These are phyloP conservation scores for Russula emetica DNA, from an alignment of 768 basidiomycete species.

Conservation along the genomic window DNA sequence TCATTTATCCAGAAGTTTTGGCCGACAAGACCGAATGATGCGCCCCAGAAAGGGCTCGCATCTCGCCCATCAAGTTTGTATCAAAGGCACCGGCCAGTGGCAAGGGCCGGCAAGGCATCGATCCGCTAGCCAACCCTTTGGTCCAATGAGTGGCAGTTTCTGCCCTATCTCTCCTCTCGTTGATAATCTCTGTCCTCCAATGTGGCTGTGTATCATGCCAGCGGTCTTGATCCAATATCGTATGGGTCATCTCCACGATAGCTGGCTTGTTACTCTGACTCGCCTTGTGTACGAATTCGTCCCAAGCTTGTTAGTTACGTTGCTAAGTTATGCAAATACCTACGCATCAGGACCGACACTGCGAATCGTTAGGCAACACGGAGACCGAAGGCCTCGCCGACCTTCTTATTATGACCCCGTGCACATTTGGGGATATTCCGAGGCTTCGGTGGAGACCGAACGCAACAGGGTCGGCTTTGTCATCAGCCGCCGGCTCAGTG, in stretches of 20 bases:
- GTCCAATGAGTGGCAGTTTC: too few species aligned
- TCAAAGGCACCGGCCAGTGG: too few species aligned
- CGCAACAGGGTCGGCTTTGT: background rate
- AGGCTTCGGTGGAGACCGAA: background rate
- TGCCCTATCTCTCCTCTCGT: too few species aligned
- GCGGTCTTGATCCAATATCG: background rate
- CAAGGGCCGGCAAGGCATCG: too few species aligned
- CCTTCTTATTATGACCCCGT: background rate
- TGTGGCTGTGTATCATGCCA: background rate
- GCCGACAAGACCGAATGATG: too few species aligned
- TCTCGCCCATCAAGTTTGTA: too few species aligned
- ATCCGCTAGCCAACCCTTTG: background rate
- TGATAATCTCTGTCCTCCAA: too few species aligned
- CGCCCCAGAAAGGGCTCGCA: too few species aligned
- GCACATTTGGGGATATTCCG: background rate
- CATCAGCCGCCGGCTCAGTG: background rate
- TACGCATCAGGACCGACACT: background rate
- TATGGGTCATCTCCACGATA: too few species aligned
- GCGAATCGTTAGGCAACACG: slow-evolving; percentile 15
- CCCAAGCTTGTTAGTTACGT: background rate
- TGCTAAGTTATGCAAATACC: slow-evolving; percentile 8
- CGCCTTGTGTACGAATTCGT: background rate
- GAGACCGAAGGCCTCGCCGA: background rate
- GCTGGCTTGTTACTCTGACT: too few species aligned
- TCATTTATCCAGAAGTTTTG: too few species aligned